Percentiles rank a stretch among this genome's conserved stretches.
These are phyloP conservation scores for Amanita muscaria DNA, from an alignment of 768 basidiomycete genomes.

Conservation along the genomic window DNA sequence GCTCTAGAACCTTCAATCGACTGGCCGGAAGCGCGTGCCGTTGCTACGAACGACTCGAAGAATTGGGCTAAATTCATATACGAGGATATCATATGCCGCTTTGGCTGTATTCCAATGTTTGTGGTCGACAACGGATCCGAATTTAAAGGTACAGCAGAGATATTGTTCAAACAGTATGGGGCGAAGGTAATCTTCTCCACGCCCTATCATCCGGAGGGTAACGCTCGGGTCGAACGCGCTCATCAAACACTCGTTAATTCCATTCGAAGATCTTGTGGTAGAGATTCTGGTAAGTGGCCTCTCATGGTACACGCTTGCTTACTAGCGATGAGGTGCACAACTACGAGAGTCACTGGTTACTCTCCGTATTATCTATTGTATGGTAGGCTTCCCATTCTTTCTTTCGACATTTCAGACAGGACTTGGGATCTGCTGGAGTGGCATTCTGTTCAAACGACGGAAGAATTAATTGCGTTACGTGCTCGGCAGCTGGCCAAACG, in stretches of 20 bases:
- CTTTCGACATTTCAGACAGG: constrained; percentile 20
- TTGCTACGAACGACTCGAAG: constrained; percentile 7
- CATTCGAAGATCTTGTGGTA: constrained; percentile 14
- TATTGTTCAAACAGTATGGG: constrained; percentile 17
- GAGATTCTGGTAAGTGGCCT: constrained; percentile 19
- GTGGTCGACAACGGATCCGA: constrained; percentile 23
- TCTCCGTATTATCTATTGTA: constrained; percentile 24
- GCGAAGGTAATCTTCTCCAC: constrained; percentile 23
- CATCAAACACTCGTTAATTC: constrained; percentile 19
- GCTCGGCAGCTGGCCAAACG: constrained; percentile 15
- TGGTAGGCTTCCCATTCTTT: constrained; percentile 20
- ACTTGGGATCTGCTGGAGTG: constrained; percentile 22
- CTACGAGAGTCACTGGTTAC: constrained; percentile 20
- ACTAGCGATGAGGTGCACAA: constrained; percentile 19
- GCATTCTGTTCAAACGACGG: constrained; percentile 14
- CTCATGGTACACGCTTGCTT: constrained; percentile 16
- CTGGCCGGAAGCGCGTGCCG: constrained; percentile 17
- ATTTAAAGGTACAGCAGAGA: constrained; percentile 18
- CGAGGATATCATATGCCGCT: constrained; percentile 20
- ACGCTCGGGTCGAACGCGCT: constrained; percentile 21
- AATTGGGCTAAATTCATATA: constrained; percentile 22
- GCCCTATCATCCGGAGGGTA: constrained; percentile 22
- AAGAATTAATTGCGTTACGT: constrained; percentile 19
- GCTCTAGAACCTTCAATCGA: constrained; percentile 15
- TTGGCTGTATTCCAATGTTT: constrained; percentile 13